Percentiles rank a stretch among this genome's conserved stretches.
Conservation (phyloP, 1,139 yeast species). For the Suhomyces terraborum region DNA sequence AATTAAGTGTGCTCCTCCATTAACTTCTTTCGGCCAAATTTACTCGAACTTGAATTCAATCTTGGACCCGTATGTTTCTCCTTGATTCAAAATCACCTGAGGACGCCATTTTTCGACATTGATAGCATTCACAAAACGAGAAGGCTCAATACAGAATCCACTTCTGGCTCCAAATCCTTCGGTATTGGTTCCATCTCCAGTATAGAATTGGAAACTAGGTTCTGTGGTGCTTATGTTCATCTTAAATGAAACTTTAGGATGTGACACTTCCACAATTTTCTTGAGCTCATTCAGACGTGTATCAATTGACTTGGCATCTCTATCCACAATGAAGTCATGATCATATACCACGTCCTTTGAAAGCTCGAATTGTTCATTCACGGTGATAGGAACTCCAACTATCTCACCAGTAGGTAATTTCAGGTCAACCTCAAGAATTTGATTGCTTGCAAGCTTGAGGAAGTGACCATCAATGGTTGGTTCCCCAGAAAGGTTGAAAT, state of each 20-base stretch:
- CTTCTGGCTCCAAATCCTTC: conserved; percentile 44
- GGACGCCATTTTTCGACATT: conserved; percentile 49
- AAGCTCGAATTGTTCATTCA: conserved; percentile 27
- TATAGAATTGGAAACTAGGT: conserved; percentile 68
- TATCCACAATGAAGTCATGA: conserved; percentile 52
- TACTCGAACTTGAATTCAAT: conserved; percentile 32
- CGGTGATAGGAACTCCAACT: conserved; percentile 25
- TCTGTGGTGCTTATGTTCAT: conserved; percentile 58
- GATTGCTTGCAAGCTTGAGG: conserved; percentile 31
- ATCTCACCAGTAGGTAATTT: conserved; percentile 55
- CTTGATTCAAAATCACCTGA: conserved; percentile 55
- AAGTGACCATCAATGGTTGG: conserved; percentile 36
- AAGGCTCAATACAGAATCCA: conserved; percentile 68
- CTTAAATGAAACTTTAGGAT: conserved; percentile 47
- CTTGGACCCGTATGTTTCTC: conserved; percentile 56
- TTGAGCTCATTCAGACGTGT: conserved; percentile 44
- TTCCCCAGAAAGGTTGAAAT: conserved; percentile 46
- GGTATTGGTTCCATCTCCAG: conserved; percentile 55
- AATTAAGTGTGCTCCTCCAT: too few relatives aligned
- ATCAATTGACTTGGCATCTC: conserved; percentile 35
- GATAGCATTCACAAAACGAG: conserved; percentile 60
- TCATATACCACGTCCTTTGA: conserved; percentile 43
- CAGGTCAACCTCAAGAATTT: conserved; percentile 41
- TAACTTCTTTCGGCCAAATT: too few relatives aligned
- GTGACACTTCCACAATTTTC: conserved; percentile 47